Evolutionary conservation across 331 rosid species (phyloP), one percentile per base, ranked within the genome.

Genomic region (Quercus lobata): DNA sequence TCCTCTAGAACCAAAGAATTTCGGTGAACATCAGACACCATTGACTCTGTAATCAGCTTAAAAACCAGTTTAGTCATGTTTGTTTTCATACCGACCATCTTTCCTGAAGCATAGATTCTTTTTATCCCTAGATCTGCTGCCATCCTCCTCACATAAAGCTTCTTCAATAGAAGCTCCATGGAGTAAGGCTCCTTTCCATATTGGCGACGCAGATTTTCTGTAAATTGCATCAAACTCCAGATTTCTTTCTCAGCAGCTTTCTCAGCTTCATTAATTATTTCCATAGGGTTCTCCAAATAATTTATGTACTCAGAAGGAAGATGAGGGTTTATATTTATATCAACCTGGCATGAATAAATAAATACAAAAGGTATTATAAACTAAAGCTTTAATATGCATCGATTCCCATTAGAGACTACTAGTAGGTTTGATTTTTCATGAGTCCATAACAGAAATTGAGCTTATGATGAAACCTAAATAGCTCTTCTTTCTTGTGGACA

Each of bases 131-230:
- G 82, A 86, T 95, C 99, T n/a, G 97, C 99, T 1, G 99, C 94
- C 99, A 95, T 95, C 89, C 98, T 93, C 80, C 90, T 87, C 83
- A 93, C 89, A 60, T 95, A 95, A 60, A 95, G 96, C 85, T 91
- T 93, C 87, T 90, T 87, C 76, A 93, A 78, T n/a, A 95, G 81
- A 81, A 91, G 76, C 91, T 89, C 98, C 99, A 93, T 89, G 70
- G 98, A 86, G 78, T 66, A 80, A 72, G 99, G 99, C 82, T 95
- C 99, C 80, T 95, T 95, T 78, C 99, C 99, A 62, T 91, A 88
- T 56, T 95, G 98, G 77, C 92, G 70, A 56, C 94, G 96, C 65
- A 95, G 84, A 84, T 80, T 91, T 78, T 91, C 99, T 56, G 99
- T 89, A 81, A 90, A 95, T 82, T 93, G 97, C 97, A 91, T 88